Base-by-base conservation (phyloP, 352 stramenopile genomes). In the Phytophthora kernoviae region DNA sequence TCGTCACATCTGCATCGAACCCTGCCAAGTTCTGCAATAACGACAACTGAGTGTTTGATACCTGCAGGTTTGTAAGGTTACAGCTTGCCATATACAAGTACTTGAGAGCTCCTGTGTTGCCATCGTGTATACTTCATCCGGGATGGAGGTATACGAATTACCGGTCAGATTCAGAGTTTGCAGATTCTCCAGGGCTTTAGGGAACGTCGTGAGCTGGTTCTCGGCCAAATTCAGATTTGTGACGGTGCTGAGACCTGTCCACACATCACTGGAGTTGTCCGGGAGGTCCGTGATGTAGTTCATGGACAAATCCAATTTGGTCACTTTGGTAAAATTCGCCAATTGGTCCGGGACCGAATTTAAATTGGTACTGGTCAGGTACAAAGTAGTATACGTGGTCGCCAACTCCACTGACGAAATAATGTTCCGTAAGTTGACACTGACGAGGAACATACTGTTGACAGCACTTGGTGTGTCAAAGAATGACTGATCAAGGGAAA, bases 41-140 rank as follows among this genome's bases (percentile, higher is more conserved):
- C 11, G 60, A 46, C 43, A 79, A 33, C 48, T 90, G 76, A 1
- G 53, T 44, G 4, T 47, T 20, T 14, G 68, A 77, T 15, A 92
- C 62, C 36, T 75, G 53, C 15, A 89, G 18, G 47, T 90, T 89
- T 1, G 63, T 75, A n/a, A 92, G 58, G 62, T 87, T 84, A 43
- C 74, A 87, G 24, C 44, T 58, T 0, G 27, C 22, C 65, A 92
- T 76, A 36, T 63, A 81, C 21, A 91, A 45, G 17, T 65, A 75
- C 48, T 77, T 74, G 27, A 91, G 69, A 2, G 53, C 68, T 14
- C 65, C 65, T 1, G 58, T 65, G 7, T 68, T n/a, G 63, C 65
- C 69, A 84, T 76, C 2, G 51, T 62, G 49, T 73, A 92, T 11
- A 90, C 45, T 17, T 62, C 62, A 21, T 68, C 65, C 11, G 78